Conservation (phyloP, 177 flowering plant species). For the Telopea speciosissima region DNA sequence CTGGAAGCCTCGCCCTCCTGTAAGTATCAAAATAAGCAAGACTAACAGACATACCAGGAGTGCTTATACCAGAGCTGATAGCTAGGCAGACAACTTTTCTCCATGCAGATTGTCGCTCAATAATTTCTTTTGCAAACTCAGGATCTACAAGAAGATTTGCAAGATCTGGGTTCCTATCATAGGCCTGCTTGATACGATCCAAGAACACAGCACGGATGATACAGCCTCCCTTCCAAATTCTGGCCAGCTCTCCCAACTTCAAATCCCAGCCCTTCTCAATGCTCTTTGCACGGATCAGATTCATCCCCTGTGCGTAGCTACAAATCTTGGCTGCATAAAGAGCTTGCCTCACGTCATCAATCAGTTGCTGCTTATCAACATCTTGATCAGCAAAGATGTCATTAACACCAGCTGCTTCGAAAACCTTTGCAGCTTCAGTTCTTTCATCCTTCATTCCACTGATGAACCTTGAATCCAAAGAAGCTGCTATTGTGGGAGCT, state of each 20-base stretch:
- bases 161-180: conserved; percentile 21
- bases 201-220: conserved; percentile 23
- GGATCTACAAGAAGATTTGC: conserved; percentile 25
- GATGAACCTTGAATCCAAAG: conserved; percentile 51
- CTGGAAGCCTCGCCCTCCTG: conserved; percentile 21
- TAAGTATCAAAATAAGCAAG: conserved; percentile 22
- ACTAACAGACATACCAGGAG: conserved; percentile 24
- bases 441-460: conserved; percentile 53
- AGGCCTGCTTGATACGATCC: conserved; percentile 26
- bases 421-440: conserved; percentile 40
- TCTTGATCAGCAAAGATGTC: neutral
- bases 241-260: conserved; percentile 24
- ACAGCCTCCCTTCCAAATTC: conserved; percentile 27
- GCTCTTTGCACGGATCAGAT: conserved; percentile 26
- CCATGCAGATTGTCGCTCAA: conserved; percentile 22
- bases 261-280: conserved; percentile 21
- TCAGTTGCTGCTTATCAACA: conserved; percentile 17
- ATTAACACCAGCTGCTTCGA: conserved; percentile 17
- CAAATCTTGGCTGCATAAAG: conserved; percentile 23
- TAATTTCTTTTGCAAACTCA: conserved; percentile 22
- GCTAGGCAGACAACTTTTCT: conserved; percentile 22
- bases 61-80: conserved; percentile 20
- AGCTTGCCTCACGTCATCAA: conserved; percentile 25
- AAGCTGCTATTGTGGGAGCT: conserved; percentile 62
- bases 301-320: conserved; percentile 26